These are phyloP conservation scores for Carex littledalei DNA, from an alignment of 176 grass and related monocot species.

Conservation along the genomic window DNA sequence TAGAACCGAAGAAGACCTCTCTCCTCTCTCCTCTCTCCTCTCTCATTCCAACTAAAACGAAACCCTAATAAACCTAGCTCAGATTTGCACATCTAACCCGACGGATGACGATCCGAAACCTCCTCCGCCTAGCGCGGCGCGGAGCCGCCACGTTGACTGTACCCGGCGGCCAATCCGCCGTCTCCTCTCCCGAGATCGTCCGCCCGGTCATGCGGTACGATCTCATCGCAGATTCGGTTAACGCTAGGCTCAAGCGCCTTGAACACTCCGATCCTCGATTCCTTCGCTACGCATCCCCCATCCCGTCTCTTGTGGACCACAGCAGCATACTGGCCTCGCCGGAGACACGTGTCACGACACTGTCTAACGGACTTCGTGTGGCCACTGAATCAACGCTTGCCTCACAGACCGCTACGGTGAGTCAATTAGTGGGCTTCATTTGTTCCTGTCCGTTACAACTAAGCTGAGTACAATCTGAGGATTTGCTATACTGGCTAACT, in stretches of 20 bases:
- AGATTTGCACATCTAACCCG: background rate
- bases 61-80: slow-evolving; percentile 30
- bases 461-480: background rate
- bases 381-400: slow-evolving; percentile 87
- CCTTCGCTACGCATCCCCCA: slow-evolving; percentile 83
- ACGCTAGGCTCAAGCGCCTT: slow-evolving; percentile 53
- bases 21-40: background rate
- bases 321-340: slow-evolving; percentile 65
- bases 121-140: slow-evolving; percentile 45
- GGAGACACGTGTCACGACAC: slow-evolving; percentile 79
- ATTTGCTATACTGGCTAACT: background rate
- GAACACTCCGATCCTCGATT: slow-evolving; percentile 85
- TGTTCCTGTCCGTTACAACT: background rate
- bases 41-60: background rate
- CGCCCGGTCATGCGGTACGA: slow-evolving; percentile 69
- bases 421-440: background rate
- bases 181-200: background rate
- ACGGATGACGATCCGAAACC: slow-evolving; percentile 42
- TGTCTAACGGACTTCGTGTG: slow-evolving; percentile 72
- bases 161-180: slow-evolving; percentile 29
- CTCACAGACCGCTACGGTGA: slow-evolving; percentile 60
- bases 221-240: slow-evolving; percentile 54
- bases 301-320: slow-evolving; percentile 71
- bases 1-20: too few relatives aligned
- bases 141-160: slow-evolving; percentile 29